phyloP scores from a whole-genome alignment of 306 rosid species.

The Acacia melanoxylon region DNA sequence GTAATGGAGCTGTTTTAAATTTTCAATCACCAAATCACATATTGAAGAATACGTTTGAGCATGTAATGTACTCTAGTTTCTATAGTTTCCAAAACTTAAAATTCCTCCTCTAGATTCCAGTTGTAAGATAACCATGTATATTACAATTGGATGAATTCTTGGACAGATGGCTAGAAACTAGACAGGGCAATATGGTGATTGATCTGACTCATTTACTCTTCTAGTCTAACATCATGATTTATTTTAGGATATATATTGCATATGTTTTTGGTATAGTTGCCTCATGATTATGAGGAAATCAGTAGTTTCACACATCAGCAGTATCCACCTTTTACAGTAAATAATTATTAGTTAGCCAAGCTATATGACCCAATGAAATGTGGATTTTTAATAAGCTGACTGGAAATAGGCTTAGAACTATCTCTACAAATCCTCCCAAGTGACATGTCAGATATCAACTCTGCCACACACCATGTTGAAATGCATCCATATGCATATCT shows the following conservation, averaged over 20 bases:
- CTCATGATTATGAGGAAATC: background rate
- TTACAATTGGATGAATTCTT: background rate
- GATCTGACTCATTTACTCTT: background rate
- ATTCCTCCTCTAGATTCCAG: background rate
- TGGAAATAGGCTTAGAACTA: background rate
- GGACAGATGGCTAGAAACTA: background rate
- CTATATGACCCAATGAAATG: background rate
- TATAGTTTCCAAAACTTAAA: background rate
- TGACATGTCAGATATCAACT: background rate
- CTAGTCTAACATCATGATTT: background rate
- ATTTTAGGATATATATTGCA: background rate
- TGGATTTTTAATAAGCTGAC: background rate
- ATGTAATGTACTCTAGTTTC: background rate
- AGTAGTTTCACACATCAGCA: background rate
- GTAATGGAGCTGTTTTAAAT: background rate
- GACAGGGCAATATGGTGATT: background rate
- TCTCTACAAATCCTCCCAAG: background rate
- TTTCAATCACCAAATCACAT: background rate
- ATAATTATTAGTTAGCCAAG: background rate
- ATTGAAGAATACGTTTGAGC: constrained; percentile 4
- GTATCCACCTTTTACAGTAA: background rate
- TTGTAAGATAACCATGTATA: background rate
- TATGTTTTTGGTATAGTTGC: background rate
- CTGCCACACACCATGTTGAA: background rate
- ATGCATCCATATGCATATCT: background rate